These are phyloP conservation scores for Penicillium silybi DNA, from an alignment of 495 filamentous ascomycete genomes.

Conservation along the genomic window DNA sequence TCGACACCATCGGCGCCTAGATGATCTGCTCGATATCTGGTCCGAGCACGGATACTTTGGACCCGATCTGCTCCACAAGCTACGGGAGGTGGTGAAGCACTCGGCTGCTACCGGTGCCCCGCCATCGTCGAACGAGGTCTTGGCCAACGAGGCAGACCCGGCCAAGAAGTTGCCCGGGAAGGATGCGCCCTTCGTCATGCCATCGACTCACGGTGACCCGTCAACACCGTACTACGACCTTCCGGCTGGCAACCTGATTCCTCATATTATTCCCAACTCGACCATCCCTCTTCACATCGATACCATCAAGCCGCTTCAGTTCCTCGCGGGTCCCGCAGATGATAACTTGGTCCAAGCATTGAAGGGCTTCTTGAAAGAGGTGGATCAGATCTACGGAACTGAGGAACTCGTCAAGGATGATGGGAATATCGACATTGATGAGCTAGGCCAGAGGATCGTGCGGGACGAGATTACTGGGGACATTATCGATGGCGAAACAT, in stretches of 20 bases:
- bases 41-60: constrained; percentile 63
- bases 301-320: constrained; percentile 69
- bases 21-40: constrained; percentile 71
- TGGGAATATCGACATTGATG: constrained; percentile 57
- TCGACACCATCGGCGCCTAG: constrained; percentile 63
- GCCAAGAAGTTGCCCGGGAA: constrained; percentile 37
- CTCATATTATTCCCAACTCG: constrained; percentile 72
- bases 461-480: constrained; percentile 59
- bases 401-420: constrained; percentile 38
- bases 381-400: constrained; percentile 56
- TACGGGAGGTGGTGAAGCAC: constrained; percentile 55
- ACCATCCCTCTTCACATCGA: constrained; percentile 66
- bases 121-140: constrained; percentile 23
- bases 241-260: constrained; percentile 77
- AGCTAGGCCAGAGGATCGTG: constrained; percentile 65
- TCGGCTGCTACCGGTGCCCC: constrained; percentile 23
- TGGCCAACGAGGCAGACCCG: constrained; percentile 16
- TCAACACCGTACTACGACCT: constrained; percentile 78
- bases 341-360: constrained; percentile 60
- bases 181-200: constrained; percentile 65
- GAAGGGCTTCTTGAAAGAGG: constrained; percentile 63
- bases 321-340: constrained; percentile 68
- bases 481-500: constrained; percentile 60
- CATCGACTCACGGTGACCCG: constrained; percentile 71
- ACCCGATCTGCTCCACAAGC: constrained; percentile 52